phyloP scores from a whole-genome alignment of 192 early-diverging fungal species.

The Helicostylum pulchrum region DNA sequence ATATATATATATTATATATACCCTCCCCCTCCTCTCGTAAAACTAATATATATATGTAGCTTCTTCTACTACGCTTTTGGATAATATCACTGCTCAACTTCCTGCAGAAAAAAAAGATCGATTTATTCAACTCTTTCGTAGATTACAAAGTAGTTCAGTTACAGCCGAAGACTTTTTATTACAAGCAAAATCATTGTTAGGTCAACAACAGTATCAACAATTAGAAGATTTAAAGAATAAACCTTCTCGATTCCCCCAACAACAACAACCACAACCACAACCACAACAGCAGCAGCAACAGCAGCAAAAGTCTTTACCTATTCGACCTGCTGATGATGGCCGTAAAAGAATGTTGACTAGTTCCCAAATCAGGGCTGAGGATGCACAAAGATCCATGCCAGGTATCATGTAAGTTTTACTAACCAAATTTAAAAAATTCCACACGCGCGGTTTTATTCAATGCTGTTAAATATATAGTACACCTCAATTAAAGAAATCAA shows the following conservation, averaged over 20 bases:
- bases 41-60: neutral
- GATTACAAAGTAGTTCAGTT: slow-evolving; percentile 36
- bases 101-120: slow-evolving; percentile 22
- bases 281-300: neutral
- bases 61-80: slow-evolving; percentile 19
- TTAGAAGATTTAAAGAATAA: slow-evolving; percentile 43
- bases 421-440: too few species aligned
- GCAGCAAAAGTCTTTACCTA: neutral
- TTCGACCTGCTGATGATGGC: too few species aligned
- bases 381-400: slow-evolving; percentile 12
- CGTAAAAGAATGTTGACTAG: slow-evolving; percentile 7
- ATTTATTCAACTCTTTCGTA: slow-evolving; percentile 25
- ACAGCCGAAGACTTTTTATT: slow-evolving; percentile 42
- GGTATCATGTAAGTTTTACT: slow-evolving; percentile 16
- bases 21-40: neutral
- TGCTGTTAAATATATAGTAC: slow-evolving; percentile 7
- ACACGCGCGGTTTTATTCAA: too few species aligned
- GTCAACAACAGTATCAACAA: slow-evolving; percentile 44
- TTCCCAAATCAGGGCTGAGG: slow-evolving; percentile 16
- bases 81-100: slow-evolving; percentile 26
- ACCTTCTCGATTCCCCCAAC: slow-evolving; percentile 9
- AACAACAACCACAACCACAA: neutral
- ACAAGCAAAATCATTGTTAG: slow-evolving; percentile 35
- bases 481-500: slow-evolving; percentile 18
- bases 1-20: neutral